Evolutionary conservation across 164 flowering plant genomes (phyloP), one percentile per base, ranked within the genome.

Genomic region (Chloranthus sessilifolius): DNA sequence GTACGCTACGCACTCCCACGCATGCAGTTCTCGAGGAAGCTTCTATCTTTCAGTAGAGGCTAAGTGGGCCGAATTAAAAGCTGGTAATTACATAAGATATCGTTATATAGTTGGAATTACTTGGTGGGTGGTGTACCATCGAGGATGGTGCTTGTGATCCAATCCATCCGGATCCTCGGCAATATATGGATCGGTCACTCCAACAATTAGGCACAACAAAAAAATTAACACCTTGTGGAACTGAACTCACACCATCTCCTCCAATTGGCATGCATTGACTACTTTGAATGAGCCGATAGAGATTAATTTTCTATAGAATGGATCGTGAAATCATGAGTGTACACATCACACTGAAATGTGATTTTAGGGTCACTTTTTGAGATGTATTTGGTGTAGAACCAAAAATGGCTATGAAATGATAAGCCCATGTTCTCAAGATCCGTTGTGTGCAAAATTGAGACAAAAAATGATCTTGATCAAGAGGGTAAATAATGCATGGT

Each of bases 11-110:
- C 77, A 79, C 84, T 73, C 63, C 77, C 73, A 71, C 47, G 76
- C 57, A 41, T 66, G 61, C 74, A 60, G 39, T 62, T 50, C 56
- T 68, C 83, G 81, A 82, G 75, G 83, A 82, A 79, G 82, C 82
- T 79, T 79, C 85, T 66, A 47, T 24, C 73, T 69, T 70, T 76
- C 53, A 39, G 37, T 14, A 12, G 36, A 42, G 20, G 17, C 36
- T 62, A 65, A 74, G 67, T 53, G 31, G 43, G 43, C 20, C 46
- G n/a, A 46, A 29, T 44, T 41, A 53, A 60, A 71, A 66, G 57
- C 3, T 55, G 42, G 24, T 31, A 34, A 22, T 39, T 22, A 3
- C 12, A 15, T 26, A 22, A 40, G 12, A 23, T 8, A 15, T 30
- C 31, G 43, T 14, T 11, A 19, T 15, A 5, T 19, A 21, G 7